Conservation (phyloP, 2,329 filamentous ascomycete genomes). For the Colletotrichum sp. region DNA sequence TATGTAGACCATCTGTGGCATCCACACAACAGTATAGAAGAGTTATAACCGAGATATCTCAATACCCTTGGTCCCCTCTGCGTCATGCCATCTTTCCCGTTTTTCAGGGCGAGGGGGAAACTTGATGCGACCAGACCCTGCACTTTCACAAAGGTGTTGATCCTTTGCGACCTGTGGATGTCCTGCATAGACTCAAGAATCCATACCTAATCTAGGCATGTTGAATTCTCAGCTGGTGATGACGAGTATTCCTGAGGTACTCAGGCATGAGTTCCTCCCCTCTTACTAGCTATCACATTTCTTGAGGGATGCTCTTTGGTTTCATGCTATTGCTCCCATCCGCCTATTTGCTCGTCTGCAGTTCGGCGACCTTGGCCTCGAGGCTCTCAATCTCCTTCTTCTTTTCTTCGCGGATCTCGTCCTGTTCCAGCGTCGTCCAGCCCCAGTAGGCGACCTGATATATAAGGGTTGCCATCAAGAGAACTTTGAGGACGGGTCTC, state of each 20-base stretch:
- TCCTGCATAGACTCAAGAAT: not conserved
- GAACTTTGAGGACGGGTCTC: constrained; percentile 74
- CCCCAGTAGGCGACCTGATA: constrained; percentile 79
- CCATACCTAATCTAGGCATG: not conserved
- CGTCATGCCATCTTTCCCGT: not conserved
- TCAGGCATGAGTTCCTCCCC: not conserved
- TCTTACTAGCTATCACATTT: not conserved
- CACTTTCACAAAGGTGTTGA: not conserved
- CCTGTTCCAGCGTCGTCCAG: constrained; percentile 76
- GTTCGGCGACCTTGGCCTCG: constrained; percentile 40
- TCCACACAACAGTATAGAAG: not conserved
- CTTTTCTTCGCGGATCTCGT: constrained; percentile 66
- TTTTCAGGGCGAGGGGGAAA: not conserved
- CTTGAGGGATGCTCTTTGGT: not conserved
- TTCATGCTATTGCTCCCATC: not conserved
- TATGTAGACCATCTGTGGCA: not conserved
- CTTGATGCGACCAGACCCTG: not conserved
- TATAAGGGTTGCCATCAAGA: constrained; percentile 76
- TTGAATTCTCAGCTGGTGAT: not conserved
- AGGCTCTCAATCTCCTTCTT: constrained; percentile 35
- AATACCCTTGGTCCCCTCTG: not conserved
- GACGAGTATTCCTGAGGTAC: not conserved
- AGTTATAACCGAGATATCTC: not conserved
- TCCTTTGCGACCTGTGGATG: not conserved
- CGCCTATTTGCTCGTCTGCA: constrained; percentile 27